Percentiles rank a stretch among this genome's conserved stretches.
Evolutionary conservation across 345 rosid genomes (phyloP).

Genomic region (Crucihimalaya himalaica): DNA sequence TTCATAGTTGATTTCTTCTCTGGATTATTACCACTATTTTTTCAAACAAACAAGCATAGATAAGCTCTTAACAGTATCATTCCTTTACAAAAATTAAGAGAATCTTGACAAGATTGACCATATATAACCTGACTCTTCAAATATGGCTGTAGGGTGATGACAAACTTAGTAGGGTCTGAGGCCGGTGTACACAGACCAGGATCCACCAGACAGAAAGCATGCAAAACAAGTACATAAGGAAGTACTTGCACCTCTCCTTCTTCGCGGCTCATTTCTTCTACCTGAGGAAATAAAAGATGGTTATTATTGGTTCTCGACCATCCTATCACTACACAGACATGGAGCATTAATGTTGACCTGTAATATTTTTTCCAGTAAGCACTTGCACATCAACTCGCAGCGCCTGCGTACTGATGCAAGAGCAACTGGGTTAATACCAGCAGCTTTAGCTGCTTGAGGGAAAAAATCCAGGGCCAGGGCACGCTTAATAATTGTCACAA

Average conservation of each 20-base stretch:
- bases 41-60: slow-evolving; percentile 21
- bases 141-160: slow-evolving; percentile 93
- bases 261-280: slow-evolving; percentile 74
- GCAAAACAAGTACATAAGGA: slow-evolving; percentile 85
- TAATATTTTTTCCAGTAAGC: slow-evolving; percentile 90
- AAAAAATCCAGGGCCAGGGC: slow-evolving; percentile 92
- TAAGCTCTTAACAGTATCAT: slow-evolving; percentile 16
- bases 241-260: slow-evolving; percentile 69
- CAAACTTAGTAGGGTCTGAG: slow-evolving; percentile 91
- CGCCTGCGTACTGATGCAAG: slow-evolving; percentile 90
- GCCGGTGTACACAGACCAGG: slow-evolving; percentile 89
- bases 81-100: slow-evolving; percentile 23
- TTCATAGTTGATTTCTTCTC: slow-evolving; percentile 1
- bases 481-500: slow-evolving; percentile 83
- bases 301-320: slow-evolving; percentile 21
- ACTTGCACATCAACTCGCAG: slow-evolving; percentile 96
- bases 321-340: slow-evolving; percentile 25
- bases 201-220: slow-evolving; percentile 95
- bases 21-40: slow-evolving; percentile 17
- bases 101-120: slow-evolving; percentile 16
- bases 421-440: slow-evolving; percentile 84
- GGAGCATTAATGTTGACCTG: slow-evolving; percentile 55
- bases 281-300: slow-evolving; percentile 49
- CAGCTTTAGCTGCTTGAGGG: slow-evolving; percentile 95
- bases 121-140: slow-evolving; percentile 84